Conservation (phyloP, 495 filamentous ascomycete species). For the Lindgomyces ingoldianus region DNA sequence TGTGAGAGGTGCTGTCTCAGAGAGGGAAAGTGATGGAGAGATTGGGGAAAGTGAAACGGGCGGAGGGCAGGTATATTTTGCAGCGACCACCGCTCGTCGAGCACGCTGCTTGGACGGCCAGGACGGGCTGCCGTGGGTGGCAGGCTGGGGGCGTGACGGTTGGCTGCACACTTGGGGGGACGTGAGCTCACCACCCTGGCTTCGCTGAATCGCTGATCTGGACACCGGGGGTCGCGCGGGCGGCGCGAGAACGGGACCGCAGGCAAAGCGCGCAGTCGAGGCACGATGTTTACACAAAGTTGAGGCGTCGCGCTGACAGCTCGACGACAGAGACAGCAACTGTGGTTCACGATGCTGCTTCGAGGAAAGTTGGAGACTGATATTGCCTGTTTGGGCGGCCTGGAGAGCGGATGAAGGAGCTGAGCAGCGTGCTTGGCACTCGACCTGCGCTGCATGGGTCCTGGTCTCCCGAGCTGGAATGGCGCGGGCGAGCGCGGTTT, state of each 20-base stretch:
- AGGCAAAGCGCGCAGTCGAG: neutral
- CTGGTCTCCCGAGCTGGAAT: neutral
- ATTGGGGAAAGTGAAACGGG: conserved; percentile 38
- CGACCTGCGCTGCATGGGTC: neutral
- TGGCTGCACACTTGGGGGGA: conserved; percentile 22
- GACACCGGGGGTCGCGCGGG: conserved; percentile 2
- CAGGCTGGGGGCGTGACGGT: conserved; percentile 16
- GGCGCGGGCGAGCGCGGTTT: neutral
- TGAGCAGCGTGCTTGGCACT: neutral
- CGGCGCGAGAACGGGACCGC: neutral
- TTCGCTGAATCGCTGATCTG: conserved; percentile 35
- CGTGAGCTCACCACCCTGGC: conserved; percentile 26
- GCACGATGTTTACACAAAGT: too few species aligned
- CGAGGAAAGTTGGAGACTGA: neutral
- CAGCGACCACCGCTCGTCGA: neutral
- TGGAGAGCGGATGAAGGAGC: neutral
- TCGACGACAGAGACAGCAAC: neutral
- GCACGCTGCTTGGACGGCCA: conserved; percentile 4
- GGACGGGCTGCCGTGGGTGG: conserved; percentile 11
- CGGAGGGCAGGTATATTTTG: conserved; percentile 36
- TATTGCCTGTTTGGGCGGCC: neutral
- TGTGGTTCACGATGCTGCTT: neutral
- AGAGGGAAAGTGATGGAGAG: conserved; percentile 38
- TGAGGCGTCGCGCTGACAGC: too few species aligned
- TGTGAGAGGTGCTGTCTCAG: conserved; percentile 33